Percentiles rank a stretch among this genome's conserved stretches.
These are phyloP conservation scores for Pseudocercospora vitis DNA, from an alignment of 2,329 filamentous ascomycete species.

Conservation along the genomic window DNA sequence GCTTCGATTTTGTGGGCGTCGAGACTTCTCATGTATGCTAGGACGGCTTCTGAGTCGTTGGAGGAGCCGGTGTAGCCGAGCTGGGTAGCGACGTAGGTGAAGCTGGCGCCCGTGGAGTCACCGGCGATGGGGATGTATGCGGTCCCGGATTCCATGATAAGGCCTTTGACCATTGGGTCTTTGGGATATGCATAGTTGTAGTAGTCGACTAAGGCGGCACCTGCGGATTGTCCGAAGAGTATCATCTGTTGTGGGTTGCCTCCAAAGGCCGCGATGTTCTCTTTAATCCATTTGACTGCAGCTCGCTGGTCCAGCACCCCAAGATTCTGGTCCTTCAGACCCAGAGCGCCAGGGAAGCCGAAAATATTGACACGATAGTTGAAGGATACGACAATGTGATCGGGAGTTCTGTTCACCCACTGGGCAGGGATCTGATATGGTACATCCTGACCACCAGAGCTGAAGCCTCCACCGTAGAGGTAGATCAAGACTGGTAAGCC, in stretches of 20 bases:
- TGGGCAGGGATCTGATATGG: conserved; percentile 46
- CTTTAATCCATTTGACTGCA: conserved; percentile 54
- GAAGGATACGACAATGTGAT: conserved; percentile 43
- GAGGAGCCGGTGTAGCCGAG: conserved; percentile 43
- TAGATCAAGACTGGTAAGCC: conserved; percentile 49
- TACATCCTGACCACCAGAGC: conserved; percentile 46
- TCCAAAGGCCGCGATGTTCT: conserved; percentile 54
- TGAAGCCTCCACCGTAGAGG: conserved; percentile 51
- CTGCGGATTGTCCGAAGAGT: conserved; percentile 32
- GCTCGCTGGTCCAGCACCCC: conserved; percentile 56
- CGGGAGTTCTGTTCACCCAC: conserved; percentile 44
- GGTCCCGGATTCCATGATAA: conserved; percentile 42
- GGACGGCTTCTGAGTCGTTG: conserved; percentile 41
- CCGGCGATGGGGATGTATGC: conserved; percentile 29
- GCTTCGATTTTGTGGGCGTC: conserved; percentile 15
- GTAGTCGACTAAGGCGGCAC: conserved; percentile 28
- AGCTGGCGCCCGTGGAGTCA: conserved; percentile 19
- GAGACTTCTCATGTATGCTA: conserved; percentile 25
- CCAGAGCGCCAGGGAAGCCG: conserved; percentile 43
- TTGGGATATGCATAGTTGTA: conserved; percentile 37
- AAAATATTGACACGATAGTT: conserved; percentile 49
- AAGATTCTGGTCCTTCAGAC: conserved; percentile 42
- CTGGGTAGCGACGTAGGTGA: conserved; percentile 30
- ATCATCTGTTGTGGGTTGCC: conserved; percentile 40
- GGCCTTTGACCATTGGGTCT: conserved; percentile 41